Conservation (phyloP, 192 early-diverging fungal genomes). For the Phlyctochytrium planicorne region DNA sequence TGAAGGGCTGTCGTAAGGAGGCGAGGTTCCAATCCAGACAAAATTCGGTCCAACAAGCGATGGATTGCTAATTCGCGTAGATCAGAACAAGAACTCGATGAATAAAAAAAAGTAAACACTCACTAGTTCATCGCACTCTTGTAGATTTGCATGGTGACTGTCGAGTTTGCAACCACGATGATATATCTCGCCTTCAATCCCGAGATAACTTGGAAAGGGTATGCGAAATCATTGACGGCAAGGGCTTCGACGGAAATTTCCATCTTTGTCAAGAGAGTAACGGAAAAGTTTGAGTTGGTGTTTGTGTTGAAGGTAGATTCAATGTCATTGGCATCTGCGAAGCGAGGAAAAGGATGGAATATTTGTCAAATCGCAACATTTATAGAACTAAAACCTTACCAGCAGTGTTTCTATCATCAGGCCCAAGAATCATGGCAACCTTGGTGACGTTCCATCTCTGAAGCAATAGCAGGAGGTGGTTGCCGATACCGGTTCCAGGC, state of each 20-base stretch:
- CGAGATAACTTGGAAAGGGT: constrained; percentile 16
- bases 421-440: constrained; percentile 6
- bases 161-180: constrained; percentile 18
- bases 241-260: constrained; percentile 18
- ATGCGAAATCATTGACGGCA: constrained; percentile 17
- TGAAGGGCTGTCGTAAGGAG: constrained; percentile 5
- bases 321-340: constrained; percentile 21
- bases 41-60: constrained; percentile 16
- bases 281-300: not conserved
- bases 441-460: constrained; percentile 16
- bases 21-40: constrained; percentile 22
- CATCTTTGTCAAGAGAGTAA: constrained; percentile 21
- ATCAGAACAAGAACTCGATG: not conserved
- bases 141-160: constrained; percentile 16
- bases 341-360: not conserved
- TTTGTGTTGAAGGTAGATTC: constrained; percentile 6
- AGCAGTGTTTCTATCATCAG: constrained; percentile 14
- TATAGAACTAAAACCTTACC: constrained; percentile 2
- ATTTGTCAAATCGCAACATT: not conserved
- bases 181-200: constrained; percentile 11
- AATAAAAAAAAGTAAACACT: too few relatives aligned
- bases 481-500: constrained; percentile 15
- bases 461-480: constrained; percentile 14
- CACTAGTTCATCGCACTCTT: constrained; percentile 7
- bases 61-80: constrained; percentile 2